Conservation (phyloP, 495 filamentous ascomycete species). For the Aspergillus ellipticus region DNA sequence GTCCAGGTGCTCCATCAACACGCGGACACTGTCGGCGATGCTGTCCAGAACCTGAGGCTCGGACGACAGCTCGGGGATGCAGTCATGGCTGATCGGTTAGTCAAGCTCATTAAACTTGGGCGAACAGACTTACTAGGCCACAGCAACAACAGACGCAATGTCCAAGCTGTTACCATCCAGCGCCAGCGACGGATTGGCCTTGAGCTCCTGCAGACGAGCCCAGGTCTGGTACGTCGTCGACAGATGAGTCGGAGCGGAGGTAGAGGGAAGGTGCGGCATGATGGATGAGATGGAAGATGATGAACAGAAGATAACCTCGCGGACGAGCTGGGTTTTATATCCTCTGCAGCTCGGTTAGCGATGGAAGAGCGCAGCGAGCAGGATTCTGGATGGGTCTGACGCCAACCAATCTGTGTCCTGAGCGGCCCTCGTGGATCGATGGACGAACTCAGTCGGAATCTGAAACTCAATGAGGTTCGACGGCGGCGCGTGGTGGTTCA, state of each 20-base stretch:
- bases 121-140: conserved; percentile 13
- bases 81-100: conserved; percentile 16
- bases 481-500: no score
- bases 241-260: conserved; percentile 18
- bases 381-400: no score
- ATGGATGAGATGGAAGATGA: not conserved
- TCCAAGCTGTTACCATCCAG: conserved; percentile 18
- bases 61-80: conserved; percentile 11
- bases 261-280: conserved; percentile 4
- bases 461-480: no score
- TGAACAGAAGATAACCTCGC: not conserved
- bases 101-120: no score
- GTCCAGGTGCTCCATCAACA: conserved; percentile 18
- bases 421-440: no score
- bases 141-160: conserved; percentile 17
- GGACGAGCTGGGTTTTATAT: not conserved
- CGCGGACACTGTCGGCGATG: conserved; percentile 15
- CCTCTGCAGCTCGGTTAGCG: no score
- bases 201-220: conserved; percentile 12
- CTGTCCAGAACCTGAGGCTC: conserved; percentile 14
- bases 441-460: no score
- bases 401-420: no score
- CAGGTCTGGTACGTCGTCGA: conserved; percentile 14
- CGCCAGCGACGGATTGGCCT: conserved; percentile 9
- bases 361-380: no score